Conservation (phyloP, 2,329 filamentous ascomycete genomes). For the Escovopsis sp. region DNA sequence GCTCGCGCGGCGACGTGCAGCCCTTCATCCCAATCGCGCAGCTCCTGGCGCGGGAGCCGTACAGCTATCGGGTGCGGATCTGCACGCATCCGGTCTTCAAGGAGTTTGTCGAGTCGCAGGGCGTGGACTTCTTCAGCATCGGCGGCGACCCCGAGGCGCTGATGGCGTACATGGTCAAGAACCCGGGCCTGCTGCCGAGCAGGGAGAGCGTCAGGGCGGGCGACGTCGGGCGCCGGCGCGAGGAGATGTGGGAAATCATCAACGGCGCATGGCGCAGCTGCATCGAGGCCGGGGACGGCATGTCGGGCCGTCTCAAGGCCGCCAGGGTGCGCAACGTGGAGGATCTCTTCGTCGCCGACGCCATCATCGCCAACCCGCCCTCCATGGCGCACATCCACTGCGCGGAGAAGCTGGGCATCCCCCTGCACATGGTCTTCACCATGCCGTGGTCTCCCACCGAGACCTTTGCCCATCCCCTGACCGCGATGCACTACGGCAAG, state of each 20-base stretch:
- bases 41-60: slow-evolving; percentile 17
- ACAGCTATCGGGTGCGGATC: slow-evolving; percentile 40
- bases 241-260: slow-evolving; percentile 24
- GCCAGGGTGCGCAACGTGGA: slow-evolving; percentile 11
- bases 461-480: slow-evolving; percentile 53
- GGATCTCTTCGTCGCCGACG: slow-evolving; percentile 36
- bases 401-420: slow-evolving; percentile 32
- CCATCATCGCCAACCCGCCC: slow-evolving; percentile 39
- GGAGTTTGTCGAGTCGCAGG: slow-evolving; percentile 35
- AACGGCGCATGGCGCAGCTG: slow-evolving; percentile 22
- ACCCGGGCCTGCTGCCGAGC: slow-evolving; percentile 23
- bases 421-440: slow-evolving; percentile 38
- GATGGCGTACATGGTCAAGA: slow-evolving; percentile 28
- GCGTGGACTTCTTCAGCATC: slow-evolving; percentile 42
- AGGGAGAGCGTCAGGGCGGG: slow-evolving; percentile 21
- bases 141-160: slow-evolving; percentile 39
- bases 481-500: slow-evolving; percentile 41
- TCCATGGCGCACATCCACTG: slow-evolving; percentile 38
- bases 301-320: slow-evolving; percentile 13
- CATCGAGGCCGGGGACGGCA: slow-evolving; percentile 21
- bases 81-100: slow-evolving; percentile 41
- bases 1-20: slow-evolving; percentile 25
- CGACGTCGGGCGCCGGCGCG: slow-evolving; percentile 20
- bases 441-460: slow-evolving; percentile 23
- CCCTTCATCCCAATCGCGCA: slow-evolving; percentile 45